A percentile compares a stretch with the other conserved stretches of the same genome.
phyloP scores from a whole-genome alignment of 2,329 filamentous ascomycete genomes.

The Fusarium tjaetaba region DNA sequence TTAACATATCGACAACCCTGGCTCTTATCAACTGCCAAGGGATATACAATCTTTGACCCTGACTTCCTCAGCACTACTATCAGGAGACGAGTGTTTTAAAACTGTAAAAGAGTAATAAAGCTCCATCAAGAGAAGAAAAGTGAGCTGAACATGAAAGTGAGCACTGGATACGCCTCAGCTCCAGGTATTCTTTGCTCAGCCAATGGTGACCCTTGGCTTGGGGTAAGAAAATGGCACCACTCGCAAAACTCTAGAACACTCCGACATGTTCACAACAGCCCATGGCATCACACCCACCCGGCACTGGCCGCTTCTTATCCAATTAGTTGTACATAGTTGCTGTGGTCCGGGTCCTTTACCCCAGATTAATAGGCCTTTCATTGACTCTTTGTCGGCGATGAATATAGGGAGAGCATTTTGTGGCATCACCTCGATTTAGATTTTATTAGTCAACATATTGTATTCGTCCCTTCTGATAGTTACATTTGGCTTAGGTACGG shows the following conservation, averaged over 20 bases:
- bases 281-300: slow-evolving; percentile 34
- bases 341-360: slow-evolving; percentile 19
- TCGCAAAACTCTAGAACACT: slow-evolving; percentile 34
- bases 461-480: not conserved
- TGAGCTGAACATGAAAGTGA: not conserved
- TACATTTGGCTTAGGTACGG: not conserved
- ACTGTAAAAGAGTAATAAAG: not conserved
- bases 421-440: slow-evolving; percentile 2
- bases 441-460: not conserved
- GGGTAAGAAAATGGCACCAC: slow-evolving; percentile 36
- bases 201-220: not conserved
- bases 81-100: not conserved
- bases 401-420: slow-evolving; percentile 22
- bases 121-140: not conserved
- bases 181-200: not conserved
- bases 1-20: not conserved
- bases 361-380: slow-evolving; percentile 32
- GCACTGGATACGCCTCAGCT: slow-evolving; percentile 7
- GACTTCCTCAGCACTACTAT: not conserved
- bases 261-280: slow-evolving; percentile 31
- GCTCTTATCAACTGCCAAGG: not conserved
- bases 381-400: not conserved
- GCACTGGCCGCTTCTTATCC: not conserved
- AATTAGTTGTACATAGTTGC: not conserved
- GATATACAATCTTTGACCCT: not conserved